Evolutionary conservation across 1,284 basidiomycete genomes (phyloP), one percentile per base, ranked within the genome.

Genomic region (Phellopilus nigrolimitatus): DNA sequence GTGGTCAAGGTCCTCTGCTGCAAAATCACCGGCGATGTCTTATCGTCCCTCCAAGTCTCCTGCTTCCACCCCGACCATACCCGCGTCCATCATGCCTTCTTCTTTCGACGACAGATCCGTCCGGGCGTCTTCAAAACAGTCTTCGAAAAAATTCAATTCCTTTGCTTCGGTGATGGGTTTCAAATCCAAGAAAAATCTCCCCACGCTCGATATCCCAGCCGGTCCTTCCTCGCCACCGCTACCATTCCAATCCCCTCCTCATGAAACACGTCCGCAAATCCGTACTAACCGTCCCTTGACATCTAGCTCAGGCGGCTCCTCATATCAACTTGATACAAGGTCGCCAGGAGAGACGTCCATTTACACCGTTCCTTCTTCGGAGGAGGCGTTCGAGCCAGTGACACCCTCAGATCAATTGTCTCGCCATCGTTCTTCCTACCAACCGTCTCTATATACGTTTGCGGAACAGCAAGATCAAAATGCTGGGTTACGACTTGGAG

Each of bases 111-210:
- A 68, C 51, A 51, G 44, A 19, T 56, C 64, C 19, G 54, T 63
- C n/a, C 59, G 58, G 21, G 55, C 56, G 17, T 40, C 58, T 28
- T 55, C 60, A 51, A 54, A 51, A 44, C 70, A 68, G 59, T 57
- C 66, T 4, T 61, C 66, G 42, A 70, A 73, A 59, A 78, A 71
- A 54, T 70, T 80, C 59, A 79, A 74, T 55, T 72, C 76, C 2
- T 64, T 87, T 36, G 76, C 77, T 12, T 71, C 75, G 41, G 80
- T 77, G 36, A 77, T 85, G 46, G 80, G 82, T 47, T 70, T 83
- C 60, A 84, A 78, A 63, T 68, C 76, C 13, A 84, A 78, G 68
- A 84, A 81, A 59, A 43, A 43, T 37, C 64, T 61, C 30, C 70
- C 76, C 0, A 61, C 74, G 2, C 65, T 81, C 31, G 67, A 78